These are phyloP conservation scores for Phytopythium boreale DNA, from an alignment of 352 stramenopile species.

Conservation along the genomic window DNA sequence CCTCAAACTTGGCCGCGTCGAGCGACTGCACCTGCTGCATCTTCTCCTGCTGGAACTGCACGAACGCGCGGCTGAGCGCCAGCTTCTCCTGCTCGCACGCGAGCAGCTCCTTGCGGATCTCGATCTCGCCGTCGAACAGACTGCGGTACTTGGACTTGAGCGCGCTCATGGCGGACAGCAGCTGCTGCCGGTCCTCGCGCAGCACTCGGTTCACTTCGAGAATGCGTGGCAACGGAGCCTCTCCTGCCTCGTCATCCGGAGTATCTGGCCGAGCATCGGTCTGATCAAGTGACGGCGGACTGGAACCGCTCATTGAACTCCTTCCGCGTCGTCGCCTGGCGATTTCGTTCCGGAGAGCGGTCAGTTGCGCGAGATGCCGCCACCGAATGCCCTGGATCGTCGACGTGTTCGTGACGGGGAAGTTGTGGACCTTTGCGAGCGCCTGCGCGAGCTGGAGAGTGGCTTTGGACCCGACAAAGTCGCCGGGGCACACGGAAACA, in stretches of 20 bases:
- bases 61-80: conserved; percentile 58
- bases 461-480: conserved; percentile 35
- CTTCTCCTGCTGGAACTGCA: conserved; percentile 60
- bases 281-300: background rate
- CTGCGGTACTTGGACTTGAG: conserved; percentile 56
- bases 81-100: conserved; percentile 67
- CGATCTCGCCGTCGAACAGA: conserved; percentile 60
- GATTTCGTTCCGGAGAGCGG: background rate
- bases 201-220: conserved; percentile 40
- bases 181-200: conserved; percentile 50
- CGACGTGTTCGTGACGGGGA: conserved; percentile 57
- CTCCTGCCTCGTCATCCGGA: conserved; percentile 29
- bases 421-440: conserved; percentile 32
- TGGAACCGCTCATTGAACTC: background rate
- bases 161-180: conserved; percentile 32
- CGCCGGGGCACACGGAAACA: conserved; percentile 31
- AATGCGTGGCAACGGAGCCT: conserved; percentile 23
- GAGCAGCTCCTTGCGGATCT: conserved; percentile 55
- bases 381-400: conserved; percentile 40
- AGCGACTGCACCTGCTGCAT: conserved; percentile 36
- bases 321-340: background rate
- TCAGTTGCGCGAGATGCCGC: conserved; percentile 14
- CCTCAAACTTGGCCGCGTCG: conserved; percentile 59
- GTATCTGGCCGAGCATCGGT: background rate
- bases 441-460: conserved; percentile 33